A percentile compares a stretch with the other conserved stretches of the same genome.
phyloP scores from a whole-genome alignment of 1,284 basidiomycete genomes.

The Cutaneotrichosporon mucoides region DNA sequence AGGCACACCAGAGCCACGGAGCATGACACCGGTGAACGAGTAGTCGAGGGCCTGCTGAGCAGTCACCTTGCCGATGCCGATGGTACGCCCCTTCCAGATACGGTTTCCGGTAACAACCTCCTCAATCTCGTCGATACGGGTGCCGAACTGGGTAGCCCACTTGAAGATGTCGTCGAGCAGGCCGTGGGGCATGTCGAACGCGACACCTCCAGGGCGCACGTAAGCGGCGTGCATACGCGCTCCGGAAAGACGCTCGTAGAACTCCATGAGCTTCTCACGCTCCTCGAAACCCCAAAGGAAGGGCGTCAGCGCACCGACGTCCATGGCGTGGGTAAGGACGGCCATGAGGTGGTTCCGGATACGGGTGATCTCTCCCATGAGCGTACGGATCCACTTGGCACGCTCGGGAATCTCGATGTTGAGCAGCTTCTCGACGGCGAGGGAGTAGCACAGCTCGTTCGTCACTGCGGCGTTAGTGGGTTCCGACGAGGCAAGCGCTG shows the following conservation, averaged over 20 bases:
- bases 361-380: conserved; percentile 97
- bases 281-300: conserved; percentile 99
- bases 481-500: not conserved
- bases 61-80: conserved; percentile 86
- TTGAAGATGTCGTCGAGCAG: conserved; percentile 95
- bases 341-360: conserved; percentile 98
- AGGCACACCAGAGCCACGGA: conserved; percentile 85
- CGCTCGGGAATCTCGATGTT: conserved; percentile 99
- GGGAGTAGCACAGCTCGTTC: conserved; percentile 92
- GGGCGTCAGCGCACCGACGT: conserved; percentile 95
- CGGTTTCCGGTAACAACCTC: conserved; percentile 96
- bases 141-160: conserved; percentile 91
- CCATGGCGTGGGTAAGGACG: conserved; percentile 66
- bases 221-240: conserved; percentile 98
- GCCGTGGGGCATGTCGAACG: conserved; percentile 95
- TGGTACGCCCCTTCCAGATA: conserved; percentile 94
- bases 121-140: conserved; percentile 89
- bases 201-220: conserved; percentile 95
- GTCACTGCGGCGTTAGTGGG: conserved; percentile 60
- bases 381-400: conserved; percentile 96
- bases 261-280: conserved; percentile 99
- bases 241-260: conserved; percentile 98
- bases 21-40: conserved; percentile 95
- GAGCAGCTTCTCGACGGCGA: conserved; percentile 96
- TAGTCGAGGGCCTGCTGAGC: conserved; percentile 91